phyloP scores from a whole-genome alignment of 257 asterid species.

The Salvia miltiorrhiza region DNA sequence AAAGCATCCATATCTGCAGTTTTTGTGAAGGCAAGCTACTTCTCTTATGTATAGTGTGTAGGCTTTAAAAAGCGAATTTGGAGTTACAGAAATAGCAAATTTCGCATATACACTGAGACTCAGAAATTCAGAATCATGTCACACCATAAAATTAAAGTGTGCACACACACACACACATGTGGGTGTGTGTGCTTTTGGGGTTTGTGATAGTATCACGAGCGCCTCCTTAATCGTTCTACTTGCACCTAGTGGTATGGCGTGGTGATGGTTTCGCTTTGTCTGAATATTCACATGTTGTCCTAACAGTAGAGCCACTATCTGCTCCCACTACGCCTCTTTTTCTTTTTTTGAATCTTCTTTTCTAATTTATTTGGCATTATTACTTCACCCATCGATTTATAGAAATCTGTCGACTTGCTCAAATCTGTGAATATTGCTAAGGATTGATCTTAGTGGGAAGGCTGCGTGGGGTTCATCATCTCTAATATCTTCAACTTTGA shows the following conservation, averaged over 20 bases:
- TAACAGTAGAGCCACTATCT: conserved; percentile 5
- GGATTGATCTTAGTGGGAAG: background rate
- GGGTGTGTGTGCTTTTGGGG: background rate
- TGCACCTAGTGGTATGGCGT: conserved; percentile 18
- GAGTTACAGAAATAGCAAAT: conserved; percentile 12
- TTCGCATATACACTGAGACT: background rate
- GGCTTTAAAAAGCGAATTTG: conserved; percentile 27
- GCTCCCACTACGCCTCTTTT: conserved; percentile 9
- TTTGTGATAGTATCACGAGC: conserved; percentile 38
- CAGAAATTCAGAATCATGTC: background rate
- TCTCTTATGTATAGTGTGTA: conserved; percentile 5
- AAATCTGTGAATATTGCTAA: background rate
- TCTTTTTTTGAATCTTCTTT: background rate
- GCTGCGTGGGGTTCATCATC: no score
- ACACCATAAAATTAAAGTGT: no score
- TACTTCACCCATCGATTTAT: background rate
- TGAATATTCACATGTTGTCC: conserved; percentile 43
- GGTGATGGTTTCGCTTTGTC: conserved; percentile 15
- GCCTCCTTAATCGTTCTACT: background rate
- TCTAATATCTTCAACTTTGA: no score
- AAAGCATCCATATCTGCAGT: conserved; percentile 27
- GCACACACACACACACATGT: background rate
- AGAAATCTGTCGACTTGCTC: background rate
- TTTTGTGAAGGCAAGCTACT: conserved; percentile 8
- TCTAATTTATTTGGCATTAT: background rate